A percentile compares a stretch with the other conserved stretches of the same genome.
Conservation (phyloP, 352 stramenopile species). For the Pythium dissotocum region DNA sequence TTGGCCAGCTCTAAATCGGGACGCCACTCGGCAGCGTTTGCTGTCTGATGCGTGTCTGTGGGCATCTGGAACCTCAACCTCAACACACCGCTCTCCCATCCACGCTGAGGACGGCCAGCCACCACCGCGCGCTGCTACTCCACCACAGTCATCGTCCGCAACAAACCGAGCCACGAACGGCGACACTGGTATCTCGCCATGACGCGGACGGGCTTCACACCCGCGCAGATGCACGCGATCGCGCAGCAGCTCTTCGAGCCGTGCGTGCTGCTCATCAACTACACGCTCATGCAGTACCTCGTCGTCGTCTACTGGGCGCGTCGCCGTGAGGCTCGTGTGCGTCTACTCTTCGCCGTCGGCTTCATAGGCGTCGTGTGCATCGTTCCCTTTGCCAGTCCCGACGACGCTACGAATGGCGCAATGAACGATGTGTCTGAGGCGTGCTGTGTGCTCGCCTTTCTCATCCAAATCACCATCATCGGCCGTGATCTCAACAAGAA, state of each 20-base stretch:
- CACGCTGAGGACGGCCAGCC: no score
- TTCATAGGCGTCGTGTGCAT: conserved; percentile 7
- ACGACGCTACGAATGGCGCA: background rate
- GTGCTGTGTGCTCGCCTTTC: background rate
- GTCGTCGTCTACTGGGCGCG: conserved; percentile 16
- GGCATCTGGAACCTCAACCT: background rate
- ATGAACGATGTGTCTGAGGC: background rate
- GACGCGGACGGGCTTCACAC: background rate
- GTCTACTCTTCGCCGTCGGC: conserved; percentile 8
- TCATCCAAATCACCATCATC: conserved; percentile 26
- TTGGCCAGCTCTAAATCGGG: background rate
- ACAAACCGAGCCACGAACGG: no score
- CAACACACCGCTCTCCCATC: background rate
- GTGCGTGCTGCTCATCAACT: conserved; percentile 17
- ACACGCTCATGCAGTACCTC: conserved; percentile 25
- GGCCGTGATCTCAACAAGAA: conserved; percentile 31
- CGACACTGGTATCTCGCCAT: background rate
- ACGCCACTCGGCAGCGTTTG: background rate
- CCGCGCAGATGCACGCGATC: background rate
- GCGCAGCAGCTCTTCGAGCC: conserved; percentile 1
- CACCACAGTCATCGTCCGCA: no score
- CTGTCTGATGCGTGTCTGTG: background rate
- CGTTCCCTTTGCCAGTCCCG: background rate
- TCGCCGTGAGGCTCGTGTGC: conserved; percentile 7
- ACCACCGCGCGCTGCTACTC: no score